Evolutionary conservation across 2,329 filamentous ascomycete genomes (phyloP).

Genomic region (Dendrostoma leiphaemia): DNA sequence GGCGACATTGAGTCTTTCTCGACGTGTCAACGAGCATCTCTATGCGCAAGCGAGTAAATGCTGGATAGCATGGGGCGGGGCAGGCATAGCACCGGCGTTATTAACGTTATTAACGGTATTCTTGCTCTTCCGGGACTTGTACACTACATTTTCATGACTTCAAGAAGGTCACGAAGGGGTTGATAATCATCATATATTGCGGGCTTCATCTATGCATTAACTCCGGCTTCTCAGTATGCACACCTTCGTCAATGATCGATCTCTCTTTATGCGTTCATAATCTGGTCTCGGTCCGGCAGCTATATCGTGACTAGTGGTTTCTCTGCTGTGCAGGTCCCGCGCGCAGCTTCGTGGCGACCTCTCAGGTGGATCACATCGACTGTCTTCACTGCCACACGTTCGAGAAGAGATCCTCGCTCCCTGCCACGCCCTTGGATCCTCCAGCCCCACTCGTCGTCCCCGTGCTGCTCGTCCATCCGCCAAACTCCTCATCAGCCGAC

Average conservation of each 20-base stretch:
- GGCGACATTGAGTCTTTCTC: no score
- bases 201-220: slow-evolving; percentile 12
- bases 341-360: no score
- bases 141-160: background rate
- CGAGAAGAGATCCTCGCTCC: slow-evolving; percentile 84
- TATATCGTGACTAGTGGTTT: background rate
- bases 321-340: background rate
- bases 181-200: slow-evolving; percentile 6
- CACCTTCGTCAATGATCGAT: background rate
- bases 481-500: slow-evolving; percentile 90
- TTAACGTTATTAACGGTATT: no score
- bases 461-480: slow-evolving; percentile 82
- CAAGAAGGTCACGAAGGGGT: background rate
- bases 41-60: background rate
- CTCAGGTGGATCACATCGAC: no score
- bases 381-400: slow-evolving; percentile 84
- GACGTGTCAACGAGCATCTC: no score
- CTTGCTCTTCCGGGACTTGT: background rate
- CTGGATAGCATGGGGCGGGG: background rate
- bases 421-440: slow-evolving; percentile 49
- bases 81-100: slow-evolving; percentile 35
- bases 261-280: background rate
- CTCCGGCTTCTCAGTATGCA: background rate
- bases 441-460: slow-evolving; percentile 39
- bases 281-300: background rate